phyloP scores from a whole-genome alignment of 805 yeast genomes.

The Saccharomycopsis fermentans region DNA sequence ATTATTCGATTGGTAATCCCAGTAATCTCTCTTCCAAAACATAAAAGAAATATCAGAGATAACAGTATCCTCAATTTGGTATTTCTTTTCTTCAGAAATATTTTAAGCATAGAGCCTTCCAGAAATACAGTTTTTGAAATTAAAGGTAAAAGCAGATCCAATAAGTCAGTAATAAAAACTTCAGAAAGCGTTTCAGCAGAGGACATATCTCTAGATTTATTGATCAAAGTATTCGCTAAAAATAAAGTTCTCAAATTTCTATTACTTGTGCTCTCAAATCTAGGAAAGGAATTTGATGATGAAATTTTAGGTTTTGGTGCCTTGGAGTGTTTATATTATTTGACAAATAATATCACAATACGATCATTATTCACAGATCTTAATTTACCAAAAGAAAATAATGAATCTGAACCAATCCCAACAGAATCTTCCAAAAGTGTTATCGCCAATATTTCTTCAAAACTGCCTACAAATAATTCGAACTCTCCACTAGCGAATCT shows the following conservation, averaged over 20 bases:
- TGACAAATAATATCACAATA: constrained; percentile 47
- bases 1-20: constrained; percentile 60
- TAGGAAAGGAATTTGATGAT: constrained; percentile 55
- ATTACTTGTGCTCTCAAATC: constrained; percentile 56
- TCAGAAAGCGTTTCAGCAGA: constrained; percentile 51
- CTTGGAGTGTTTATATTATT: constrained; percentile 58
- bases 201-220: constrained; percentile 56
- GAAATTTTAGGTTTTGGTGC: constrained; percentile 50
- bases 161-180: constrained; percentile 27
- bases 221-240: constrained; percentile 46
- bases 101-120: constrained; percentile 70
- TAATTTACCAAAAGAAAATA: background rate
- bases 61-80: constrained; percentile 63
- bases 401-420: background rate
- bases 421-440: background rate
- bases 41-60: constrained; percentile 60
- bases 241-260: constrained; percentile 68
- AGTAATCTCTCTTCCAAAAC: constrained; percentile 38
- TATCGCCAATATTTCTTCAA: background rate
- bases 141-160: constrained; percentile 25
- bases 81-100: constrained; percentile 63
- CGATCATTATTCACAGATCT: constrained; percentile 19
- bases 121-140: constrained; percentile 24
- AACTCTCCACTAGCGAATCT: constrained; percentile 39
- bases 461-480: constrained; percentile 17